Base-by-base conservation (phyloP, 306 rosid species). In the Trichosanthes truncata region DNA sequence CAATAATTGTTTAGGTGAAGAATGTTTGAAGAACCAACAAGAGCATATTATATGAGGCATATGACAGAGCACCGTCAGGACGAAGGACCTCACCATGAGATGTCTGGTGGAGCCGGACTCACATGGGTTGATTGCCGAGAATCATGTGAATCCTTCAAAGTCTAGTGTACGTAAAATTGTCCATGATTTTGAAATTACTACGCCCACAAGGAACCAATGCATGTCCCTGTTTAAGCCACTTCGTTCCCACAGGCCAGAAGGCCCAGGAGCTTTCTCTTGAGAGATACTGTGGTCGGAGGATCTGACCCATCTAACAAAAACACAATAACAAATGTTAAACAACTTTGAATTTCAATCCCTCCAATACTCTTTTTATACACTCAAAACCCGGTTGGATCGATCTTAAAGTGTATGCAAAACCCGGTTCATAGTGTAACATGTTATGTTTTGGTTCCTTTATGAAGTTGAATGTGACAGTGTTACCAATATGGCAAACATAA, bases 21-120 rank as follows among this genome's bases (percentile, higher is more conserved):
- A 73, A 73, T 73, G 77, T 73, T 73, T 48, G 77, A 73, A 20
- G 25, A 73, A 45, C 40, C 77, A 73, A 71, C 36, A 14, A 71
- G 77, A 26, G 77, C 25, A 48, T 48, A 73, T 73, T 40, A 9
- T 66, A 9, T 67, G 3, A 17, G 29, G 6, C 31, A 66, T 35
- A 65, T 66, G 74, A 67, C 74, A 68, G 18, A 20, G 18, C 75
- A 68, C 52, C 52, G n/a, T 23, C 36, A 71, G 76, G 59, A 26
- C 38, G 14, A 33, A 73, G 41, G 77, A 26, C 77, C 60, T 48
- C 21, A 21, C 76, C 33, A n/a, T 41, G 76, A 33, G 55, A 43
- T 4, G 51, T 8, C 74, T 43, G 76, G 76, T 69, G 76, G 53
- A 69, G 76, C 76, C 77, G 3, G 3, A 73, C 59, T 73, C 77